A percentile compares a stretch with the other conserved stretches of the same genome.
Evolutionary conservation across 352 stramenopile species (phyloP).

Genomic region (Phytophthora multivora): DNA sequence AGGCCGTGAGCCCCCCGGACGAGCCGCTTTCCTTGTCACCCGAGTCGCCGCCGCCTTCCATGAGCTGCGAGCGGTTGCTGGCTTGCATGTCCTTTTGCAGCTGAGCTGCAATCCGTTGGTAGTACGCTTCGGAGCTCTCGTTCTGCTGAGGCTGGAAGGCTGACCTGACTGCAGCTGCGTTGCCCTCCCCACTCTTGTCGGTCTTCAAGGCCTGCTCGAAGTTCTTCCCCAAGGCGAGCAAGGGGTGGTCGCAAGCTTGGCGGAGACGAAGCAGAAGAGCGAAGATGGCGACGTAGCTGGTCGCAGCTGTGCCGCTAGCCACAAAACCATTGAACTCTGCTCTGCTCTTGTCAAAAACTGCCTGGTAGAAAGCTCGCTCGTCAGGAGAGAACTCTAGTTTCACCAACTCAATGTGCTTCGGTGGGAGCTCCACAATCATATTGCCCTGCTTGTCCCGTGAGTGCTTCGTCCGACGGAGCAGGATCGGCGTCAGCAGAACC

Average conservation of each 20-base stretch:
- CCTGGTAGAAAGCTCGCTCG: conserved; percentile 88
- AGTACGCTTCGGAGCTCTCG: conserved; percentile 67
- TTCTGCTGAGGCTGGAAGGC: conserved; percentile 54
- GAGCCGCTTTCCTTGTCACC: conserved; percentile 5
- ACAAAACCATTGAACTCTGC: conserved; percentile 91
- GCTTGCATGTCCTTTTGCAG: conserved; percentile 56
- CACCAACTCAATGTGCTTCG: conserved; percentile 73
- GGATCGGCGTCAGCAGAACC: conserved; percentile 67
- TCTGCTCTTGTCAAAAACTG: conserved; percentile 84
- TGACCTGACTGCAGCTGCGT: conserved; percentile 3
- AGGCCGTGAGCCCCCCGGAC: conserved; percentile 37
- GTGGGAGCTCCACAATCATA: conserved; percentile 71
- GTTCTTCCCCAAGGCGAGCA: conserved; percentile 79
- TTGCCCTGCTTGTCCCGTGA: conserved; percentile 68
- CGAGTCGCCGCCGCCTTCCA: neutral
- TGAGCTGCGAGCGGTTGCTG: conserved; percentile 27
- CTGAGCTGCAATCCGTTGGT: conserved; percentile 56
- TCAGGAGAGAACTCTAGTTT: conserved; percentile 71
- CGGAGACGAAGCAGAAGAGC: conserved; percentile 85
- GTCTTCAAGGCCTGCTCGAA: conserved; percentile 47
- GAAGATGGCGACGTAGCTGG: conserved; percentile 91
- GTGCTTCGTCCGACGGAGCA: conserved; percentile 89
- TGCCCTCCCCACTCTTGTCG: neutral
- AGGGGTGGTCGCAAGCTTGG: conserved; percentile 91
- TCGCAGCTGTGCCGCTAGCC: conserved; percentile 66